Evolutionary conservation across 495 filamentous ascomycete species (phyloP).

Genomic region (Parathielavia hyrcaniae): DNA sequence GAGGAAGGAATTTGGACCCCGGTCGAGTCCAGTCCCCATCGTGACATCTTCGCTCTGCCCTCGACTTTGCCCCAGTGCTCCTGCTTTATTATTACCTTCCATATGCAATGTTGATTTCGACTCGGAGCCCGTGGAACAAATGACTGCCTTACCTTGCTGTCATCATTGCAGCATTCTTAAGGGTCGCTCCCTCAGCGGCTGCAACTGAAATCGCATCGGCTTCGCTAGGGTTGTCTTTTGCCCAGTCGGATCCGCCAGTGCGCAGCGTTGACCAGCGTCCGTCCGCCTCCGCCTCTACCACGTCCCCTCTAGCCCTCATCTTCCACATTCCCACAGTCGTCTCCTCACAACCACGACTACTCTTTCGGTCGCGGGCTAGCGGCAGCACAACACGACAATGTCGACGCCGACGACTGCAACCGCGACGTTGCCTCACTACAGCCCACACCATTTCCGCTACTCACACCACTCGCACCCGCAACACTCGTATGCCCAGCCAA

Average conservation of each 20-base stretch:
- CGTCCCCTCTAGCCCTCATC: slow-evolving; percentile 1
- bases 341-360: slow-evolving; percentile 7
- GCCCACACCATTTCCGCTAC: slow-evolving; percentile 60
- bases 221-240: background rate
- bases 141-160: background rate
- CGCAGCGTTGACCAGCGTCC: slow-evolving; percentile 17
- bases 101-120: background rate
- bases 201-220: background rate
- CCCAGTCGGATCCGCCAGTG: slow-evolving; percentile 18
- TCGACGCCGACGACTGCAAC: slow-evolving; percentile 80
- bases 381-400: slow-evolving; percentile 47
- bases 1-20: slow-evolving; percentile 5
- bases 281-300: slow-evolving; percentile 14
- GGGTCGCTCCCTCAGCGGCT: background rate
- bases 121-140: background rate
- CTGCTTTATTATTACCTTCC: background rate
- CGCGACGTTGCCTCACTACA: slow-evolving; percentile 59
- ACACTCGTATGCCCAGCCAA: slow-evolving; percentile 30
- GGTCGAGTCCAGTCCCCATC: background rate
- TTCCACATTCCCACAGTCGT: slow-evolving; percentile 6
- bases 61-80: background rate
- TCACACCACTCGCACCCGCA: slow-evolving; percentile 59
- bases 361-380: slow-evolving; percentile 10
- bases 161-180: background rate
- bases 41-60: background rate